Evolutionary conservation across 768 basidiomycete genomes (phyloP), one percentile per base, ranked within the genome.

Genomic region (Boletus reticulatus): DNA sequence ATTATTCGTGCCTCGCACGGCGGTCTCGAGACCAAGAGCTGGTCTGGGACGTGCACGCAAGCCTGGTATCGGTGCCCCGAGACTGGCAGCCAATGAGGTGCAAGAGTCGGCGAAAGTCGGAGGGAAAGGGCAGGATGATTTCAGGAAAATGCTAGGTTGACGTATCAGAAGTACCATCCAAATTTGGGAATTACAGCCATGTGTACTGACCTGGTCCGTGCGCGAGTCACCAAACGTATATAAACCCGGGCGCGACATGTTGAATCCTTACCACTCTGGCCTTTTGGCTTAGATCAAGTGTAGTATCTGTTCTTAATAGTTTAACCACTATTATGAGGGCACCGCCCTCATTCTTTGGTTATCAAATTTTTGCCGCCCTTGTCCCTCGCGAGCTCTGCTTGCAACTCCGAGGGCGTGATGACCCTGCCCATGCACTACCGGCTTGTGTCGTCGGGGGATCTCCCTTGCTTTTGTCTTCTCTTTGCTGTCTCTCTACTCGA

Each of bases 271-370:
- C 61, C 59, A 62, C 56, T 60, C 59, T 67, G 80, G 80, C 80
- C 81, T 81, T 78, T 80, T 82, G 82, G 83, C 82, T 84, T 83
- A 83, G 83, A 84, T 84, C 83, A 84, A 84, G 83, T 84, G 83
- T 84, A 84, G 83, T 84, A 84, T 84, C 83, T 84, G 82, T 84
- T 83, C 80, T 83, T 81, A 76, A 78, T 76, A 83, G 79, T 75
- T 61, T 72, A 81, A 71, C 79, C 78, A 78, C 80, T 81, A 79
- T 80, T 79, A 80, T 78, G 76, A 69, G 69, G 73, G 76, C 80
- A 80, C 73, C 73, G 79, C 77, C 66, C 72, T 71, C 72, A 73
- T 78, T 80, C 64, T 65, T 68, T 80, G 79, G 80, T 82, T 81
- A 81, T 80, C 75, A 78, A 67, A 68, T 66, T 68, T 67, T 67